Evolutionary conservation across 352 stramenopile genomes (phyloP), one percentile per base, ranked within the genome.

Genomic region (Phytophthora crassamura): DNA sequence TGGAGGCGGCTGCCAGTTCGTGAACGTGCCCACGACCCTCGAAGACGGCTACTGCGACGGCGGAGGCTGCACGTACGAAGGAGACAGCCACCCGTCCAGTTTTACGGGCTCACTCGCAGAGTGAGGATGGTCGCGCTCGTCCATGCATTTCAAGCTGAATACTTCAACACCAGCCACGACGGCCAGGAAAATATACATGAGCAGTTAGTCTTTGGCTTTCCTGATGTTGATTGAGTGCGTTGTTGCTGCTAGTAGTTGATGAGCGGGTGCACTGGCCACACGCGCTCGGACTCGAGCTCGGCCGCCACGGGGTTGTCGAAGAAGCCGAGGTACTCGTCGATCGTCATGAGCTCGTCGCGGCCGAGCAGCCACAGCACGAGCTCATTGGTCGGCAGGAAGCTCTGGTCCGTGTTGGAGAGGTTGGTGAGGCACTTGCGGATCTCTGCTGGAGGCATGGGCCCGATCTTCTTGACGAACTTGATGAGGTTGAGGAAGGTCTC

Each of bases 261-360:
- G n/a, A 92, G 73, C 33, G 81, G 81, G 63, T 87, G 79, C 33
- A 90, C 73, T 9, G 84, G 84, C 84, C 84, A 92, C 35, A 90
- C 78, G n/a, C 84, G 79, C 65, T 92, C 81, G 16, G 79, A 87
- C 57, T 92, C 81, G 47, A 92, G 72, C 48, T 88, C 72, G 8
- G 88, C 56, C 12, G 47, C 53, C 34, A 89, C 66, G 4, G 79
- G 81, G 1, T 20, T 69, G 35, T 74, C 72, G 46, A 77, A 87
- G 6, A 83, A 55, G 16, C 67, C 47, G 1, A 87, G 59, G 52
- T 85, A 89, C 54, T 92, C 79, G 16, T 84, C 72, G 15, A 90
- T 22, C 1, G 59, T 77, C 81, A 92, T 89, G 51, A 92, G 68
- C 45, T 90, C 79, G n/a, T 90, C 81, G 9, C 73, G 60, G 1